These are phyloP conservation scores for Candida easanensis DNA, from an alignment of 805 yeast genomes.

Conservation along the genomic window DNA sequence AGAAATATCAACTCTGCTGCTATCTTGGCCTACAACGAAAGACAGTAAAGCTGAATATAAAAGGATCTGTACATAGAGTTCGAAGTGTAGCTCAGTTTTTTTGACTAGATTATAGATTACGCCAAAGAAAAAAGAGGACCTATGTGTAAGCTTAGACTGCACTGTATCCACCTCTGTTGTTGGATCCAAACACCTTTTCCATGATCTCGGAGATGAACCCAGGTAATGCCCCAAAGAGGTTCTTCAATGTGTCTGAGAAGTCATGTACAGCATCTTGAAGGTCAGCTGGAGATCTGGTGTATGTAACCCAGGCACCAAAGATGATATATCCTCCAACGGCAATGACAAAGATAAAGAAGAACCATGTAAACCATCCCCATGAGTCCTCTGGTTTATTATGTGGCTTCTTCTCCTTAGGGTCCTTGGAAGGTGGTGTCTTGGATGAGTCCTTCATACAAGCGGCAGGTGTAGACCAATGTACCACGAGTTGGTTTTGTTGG, in stretches of 20 bases:
- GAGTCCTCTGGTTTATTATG: constrained; percentile 32
- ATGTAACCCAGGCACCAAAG: constrained; percentile 73
- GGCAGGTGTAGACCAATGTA: constrained; percentile 39
- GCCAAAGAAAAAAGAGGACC: neutral
- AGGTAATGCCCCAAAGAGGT: constrained; percentile 58
- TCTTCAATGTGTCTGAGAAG: constrained; percentile 64
- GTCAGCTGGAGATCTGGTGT: constrained; percentile 63
- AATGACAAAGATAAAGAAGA: constrained; percentile 71
- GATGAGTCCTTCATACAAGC: constrained; percentile 38
- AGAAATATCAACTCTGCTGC: constrained; percentile 82
- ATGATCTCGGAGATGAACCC: constrained; percentile 65
- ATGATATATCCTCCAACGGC: constrained; percentile 68
- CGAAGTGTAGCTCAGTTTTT: neutral
- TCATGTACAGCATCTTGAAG: constrained; percentile 72
- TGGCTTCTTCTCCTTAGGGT: constrained; percentile 21
- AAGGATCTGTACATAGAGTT: neutral
- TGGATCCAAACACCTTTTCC: constrained; percentile 61
- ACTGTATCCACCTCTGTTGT: constrained; percentile 83
- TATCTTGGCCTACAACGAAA: constrained; percentile 41
- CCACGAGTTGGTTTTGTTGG: constrained; percentile 21
- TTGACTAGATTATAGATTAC: no score
- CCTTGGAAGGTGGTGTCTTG: constrained; percentile 28
- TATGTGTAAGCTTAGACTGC: constrained; percentile 56
- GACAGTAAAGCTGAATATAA: constrained; percentile 4
- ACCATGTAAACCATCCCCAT: constrained; percentile 83